phyloP scores from a whole-genome alignment of 2,329 filamentous ascomycete genomes.

The Colletotrichum nymphaeae region DNA sequence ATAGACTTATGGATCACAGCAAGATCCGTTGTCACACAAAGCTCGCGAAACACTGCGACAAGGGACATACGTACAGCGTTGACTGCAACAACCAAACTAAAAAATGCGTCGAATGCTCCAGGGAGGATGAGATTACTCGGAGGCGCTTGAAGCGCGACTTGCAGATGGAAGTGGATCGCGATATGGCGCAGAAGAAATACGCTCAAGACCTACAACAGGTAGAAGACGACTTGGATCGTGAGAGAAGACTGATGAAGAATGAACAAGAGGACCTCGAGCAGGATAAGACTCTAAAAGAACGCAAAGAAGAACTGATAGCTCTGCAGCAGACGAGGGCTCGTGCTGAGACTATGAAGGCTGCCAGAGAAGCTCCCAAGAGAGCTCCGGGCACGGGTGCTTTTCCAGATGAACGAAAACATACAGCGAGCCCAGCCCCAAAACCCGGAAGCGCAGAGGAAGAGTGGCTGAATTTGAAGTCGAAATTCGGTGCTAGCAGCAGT shows the following conservation, averaged over 20 bases:
- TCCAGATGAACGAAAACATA: too few species aligned
- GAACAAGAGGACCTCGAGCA: conserved; percentile 57
- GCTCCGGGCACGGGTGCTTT: background rate
- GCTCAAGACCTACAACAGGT: conserved; percentile 56
- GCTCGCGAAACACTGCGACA: conserved; percentile 60
- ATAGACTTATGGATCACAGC: conserved; percentile 69
- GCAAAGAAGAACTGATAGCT: conserved; percentile 58
- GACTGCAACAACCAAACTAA: conserved; percentile 56
- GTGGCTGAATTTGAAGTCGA: conserved; percentile 71
- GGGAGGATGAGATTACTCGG: conserved; percentile 58
- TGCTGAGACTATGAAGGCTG: conserved; percentile 29
- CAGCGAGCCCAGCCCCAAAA: background rate
- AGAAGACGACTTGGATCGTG: conserved; percentile 65
- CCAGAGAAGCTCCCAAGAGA: background rate
- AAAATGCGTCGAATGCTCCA: conserved; percentile 62
- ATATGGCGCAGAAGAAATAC: conserved; percentile 57
- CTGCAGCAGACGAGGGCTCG: conserved; percentile 47
- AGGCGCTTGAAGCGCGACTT: conserved; percentile 58
- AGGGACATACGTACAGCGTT: conserved; percentile 60
- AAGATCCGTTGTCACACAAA: conserved; percentile 49
- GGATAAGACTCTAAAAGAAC: conserved; percentile 54
- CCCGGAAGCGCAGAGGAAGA: conserved; percentile 56
- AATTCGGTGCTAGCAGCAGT: conserved; percentile 60
- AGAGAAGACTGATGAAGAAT: conserved; percentile 56
- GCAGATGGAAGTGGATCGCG: conserved; percentile 61